Conservation (phyloP, 345 rosid genomes). For the Kernera saxatilis region DNA sequence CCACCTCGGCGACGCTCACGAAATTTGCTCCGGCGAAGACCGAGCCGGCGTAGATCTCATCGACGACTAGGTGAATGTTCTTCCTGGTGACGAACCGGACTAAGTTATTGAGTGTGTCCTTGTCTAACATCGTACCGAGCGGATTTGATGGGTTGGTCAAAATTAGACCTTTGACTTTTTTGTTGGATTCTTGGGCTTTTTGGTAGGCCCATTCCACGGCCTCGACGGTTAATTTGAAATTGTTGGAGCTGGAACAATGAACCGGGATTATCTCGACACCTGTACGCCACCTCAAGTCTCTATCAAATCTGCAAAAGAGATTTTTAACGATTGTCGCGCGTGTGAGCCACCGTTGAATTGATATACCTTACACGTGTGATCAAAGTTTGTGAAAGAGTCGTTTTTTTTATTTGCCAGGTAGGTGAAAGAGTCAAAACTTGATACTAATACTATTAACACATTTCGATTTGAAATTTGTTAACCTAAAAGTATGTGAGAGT, state of each 20-base stretch:
- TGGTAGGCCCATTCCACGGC: conserved; percentile 57
- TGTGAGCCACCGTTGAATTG: neutral
- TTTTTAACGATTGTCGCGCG: neutral
- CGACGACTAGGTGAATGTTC: conserved; percentile 70
- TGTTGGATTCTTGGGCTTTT: conserved; percentile 39
- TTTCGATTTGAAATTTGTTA: conserved; percentile 23
- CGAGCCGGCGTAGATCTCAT: conserved; percentile 77
- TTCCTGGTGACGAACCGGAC: conserved; percentile 45
- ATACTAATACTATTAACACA: conserved; percentile 14
- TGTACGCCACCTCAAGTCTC: conserved; percentile 87
- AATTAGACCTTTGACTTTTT: conserved; percentile 67
- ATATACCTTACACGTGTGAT: conserved; percentile 19
- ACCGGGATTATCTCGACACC: conserved; percentile 61
- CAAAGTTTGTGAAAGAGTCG: too few species aligned
- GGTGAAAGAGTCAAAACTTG: conserved; percentile 14
- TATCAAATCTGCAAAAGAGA: conserved; percentile 49
- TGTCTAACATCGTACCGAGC: conserved; percentile 58
- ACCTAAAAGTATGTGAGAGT: conserved; percentile 15
- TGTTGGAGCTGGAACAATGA: conserved; percentile 59
- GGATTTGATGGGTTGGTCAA: conserved; percentile 88
- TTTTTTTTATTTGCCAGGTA: too few species aligned
- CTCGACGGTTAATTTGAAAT: conserved; percentile 46
- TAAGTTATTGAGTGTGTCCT: conserved; percentile 39
- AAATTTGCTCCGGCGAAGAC: conserved; percentile 53
- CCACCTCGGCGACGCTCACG: conserved; percentile 58